These are phyloP conservation scores for Backusella mclennaniae DNA, from an alignment of 192 early-diverging fungal species.

Conservation along the genomic window DNA sequence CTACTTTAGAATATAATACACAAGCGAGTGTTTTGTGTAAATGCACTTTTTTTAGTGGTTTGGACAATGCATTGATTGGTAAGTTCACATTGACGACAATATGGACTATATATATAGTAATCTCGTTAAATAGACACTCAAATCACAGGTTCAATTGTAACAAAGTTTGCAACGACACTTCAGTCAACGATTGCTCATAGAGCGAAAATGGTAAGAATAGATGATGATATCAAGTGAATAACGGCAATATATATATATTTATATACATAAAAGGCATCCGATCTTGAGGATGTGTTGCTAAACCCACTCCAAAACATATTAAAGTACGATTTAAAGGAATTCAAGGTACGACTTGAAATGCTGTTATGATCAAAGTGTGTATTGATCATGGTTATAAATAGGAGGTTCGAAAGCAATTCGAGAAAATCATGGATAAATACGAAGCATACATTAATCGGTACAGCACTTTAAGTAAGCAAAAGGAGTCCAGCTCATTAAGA, in stretches of 20 bases:
- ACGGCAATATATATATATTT: not conserved
- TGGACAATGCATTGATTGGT: constrained; percentile 35
- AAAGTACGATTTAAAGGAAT: constrained; percentile 62
- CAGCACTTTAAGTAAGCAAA: constrained; percentile 53
- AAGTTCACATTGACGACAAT: not conserved
- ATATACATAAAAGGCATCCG: constrained; percentile 38
- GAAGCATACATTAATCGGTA: constrained; percentile 64
- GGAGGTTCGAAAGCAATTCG: constrained; percentile 43
- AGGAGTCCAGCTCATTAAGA: constrained; percentile 63
- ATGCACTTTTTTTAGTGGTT: constrained; percentile 3
- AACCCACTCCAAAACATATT: constrained; percentile 57
- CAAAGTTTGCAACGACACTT: constrained; percentile 43
- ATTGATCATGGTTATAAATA: constrained; percentile 9
- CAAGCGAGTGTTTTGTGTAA: constrained; percentile 32
- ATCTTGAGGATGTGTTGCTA: constrained; percentile 57
- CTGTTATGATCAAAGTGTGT: not conserved
- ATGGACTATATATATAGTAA: too few species aligned
- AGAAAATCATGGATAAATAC: constrained; percentile 56
- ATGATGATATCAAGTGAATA: not conserved
- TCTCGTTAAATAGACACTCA: not conserved
- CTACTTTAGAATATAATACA: constrained; percentile 30
- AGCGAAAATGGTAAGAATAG: constrained; percentile 38
- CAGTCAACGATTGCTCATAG: constrained; percentile 48
- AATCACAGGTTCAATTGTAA: constrained; percentile 45
- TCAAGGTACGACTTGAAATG: constrained; percentile 45